These are phyloP conservation scores for Cladosporium sp. DNA, from an alignment of 2,329 filamentous ascomycete species.

Conservation along the genomic window DNA sequence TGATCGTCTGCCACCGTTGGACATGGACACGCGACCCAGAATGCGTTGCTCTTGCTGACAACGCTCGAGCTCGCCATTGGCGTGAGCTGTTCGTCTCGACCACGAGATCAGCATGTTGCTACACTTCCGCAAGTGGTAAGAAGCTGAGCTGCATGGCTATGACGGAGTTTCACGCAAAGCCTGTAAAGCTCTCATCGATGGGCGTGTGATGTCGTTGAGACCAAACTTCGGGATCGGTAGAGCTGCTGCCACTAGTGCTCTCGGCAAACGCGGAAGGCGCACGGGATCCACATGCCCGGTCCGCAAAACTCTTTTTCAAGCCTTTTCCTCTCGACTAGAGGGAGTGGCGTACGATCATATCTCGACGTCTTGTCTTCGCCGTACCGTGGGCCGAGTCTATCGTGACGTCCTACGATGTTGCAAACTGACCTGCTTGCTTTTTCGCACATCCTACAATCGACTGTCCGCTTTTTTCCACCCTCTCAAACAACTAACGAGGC, in stretches of 20 bases:
- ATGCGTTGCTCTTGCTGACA: neutral
- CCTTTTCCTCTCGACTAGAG: constrained; percentile 15
- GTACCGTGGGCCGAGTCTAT: neutral
- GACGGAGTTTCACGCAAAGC: constrained; percentile 5
- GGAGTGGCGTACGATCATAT: constrained; percentile 19
- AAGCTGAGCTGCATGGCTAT: neutral
- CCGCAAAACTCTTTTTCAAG: neutral
- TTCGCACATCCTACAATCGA: neutral
- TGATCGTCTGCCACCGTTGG: constrained; percentile 6
- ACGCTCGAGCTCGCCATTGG: neutral
- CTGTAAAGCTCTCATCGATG: constrained; percentile 15
- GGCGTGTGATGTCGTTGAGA: constrained; percentile 16
- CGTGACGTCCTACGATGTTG: neutral
- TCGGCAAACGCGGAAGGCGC: constrained; percentile 14
- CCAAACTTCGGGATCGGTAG: constrained; percentile 13
- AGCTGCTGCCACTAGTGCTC: neutral
- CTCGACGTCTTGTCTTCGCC: constrained; percentile 6
- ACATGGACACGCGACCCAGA: neutral
- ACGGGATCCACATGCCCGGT: constrained; percentile 14
- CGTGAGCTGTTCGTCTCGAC: neutral
- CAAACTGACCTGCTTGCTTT: neutral
- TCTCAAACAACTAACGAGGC: constrained; percentile 4
- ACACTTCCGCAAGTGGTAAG: neutral
- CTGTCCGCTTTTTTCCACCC: neutral
- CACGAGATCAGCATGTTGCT: neutral